phyloP scores from a whole-genome alignment of 176 grass and related monocot species.

The Saccharum spontaneum region DNA sequence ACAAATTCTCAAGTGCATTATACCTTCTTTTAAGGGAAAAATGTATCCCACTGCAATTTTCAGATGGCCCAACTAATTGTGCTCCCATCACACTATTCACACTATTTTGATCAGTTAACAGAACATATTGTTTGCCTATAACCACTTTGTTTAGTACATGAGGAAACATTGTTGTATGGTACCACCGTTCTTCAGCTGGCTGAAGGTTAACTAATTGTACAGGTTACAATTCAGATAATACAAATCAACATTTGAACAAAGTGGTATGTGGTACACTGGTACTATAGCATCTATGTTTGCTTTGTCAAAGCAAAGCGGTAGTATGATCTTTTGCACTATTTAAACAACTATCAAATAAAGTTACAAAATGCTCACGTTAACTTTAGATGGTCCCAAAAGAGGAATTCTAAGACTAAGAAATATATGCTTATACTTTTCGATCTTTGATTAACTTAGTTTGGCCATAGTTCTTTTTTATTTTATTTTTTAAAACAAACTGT shows the following conservation, averaged over 20 bases:
- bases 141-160: not conserved
- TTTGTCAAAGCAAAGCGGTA: not conserved
- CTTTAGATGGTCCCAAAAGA: not conserved
- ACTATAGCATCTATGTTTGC: too few relatives aligned
- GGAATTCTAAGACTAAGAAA: not conserved
- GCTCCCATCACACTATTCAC: not conserved
- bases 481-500: too few relatives aligned
- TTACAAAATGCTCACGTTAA: not conserved
- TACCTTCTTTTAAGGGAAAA: not conserved
- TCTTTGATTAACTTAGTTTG: not conserved
- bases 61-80: not conserved
- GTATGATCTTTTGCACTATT: not conserved
- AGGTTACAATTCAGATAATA: not conserved
- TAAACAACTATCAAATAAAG: not conserved
- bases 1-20: not conserved
- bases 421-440: too few relatives aligned
- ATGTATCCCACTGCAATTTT: not conserved
- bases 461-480: not conserved
- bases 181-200: not conserved
- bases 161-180: not conserved
- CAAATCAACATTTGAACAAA: not conserved
- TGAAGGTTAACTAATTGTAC: not conserved
- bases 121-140: not conserved
- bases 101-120: not conserved
- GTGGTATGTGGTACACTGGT: too few relatives aligned